phyloP scores from a whole-genome alignment of 345 rosid genomes.

The Aethionema arabicum region DNA sequence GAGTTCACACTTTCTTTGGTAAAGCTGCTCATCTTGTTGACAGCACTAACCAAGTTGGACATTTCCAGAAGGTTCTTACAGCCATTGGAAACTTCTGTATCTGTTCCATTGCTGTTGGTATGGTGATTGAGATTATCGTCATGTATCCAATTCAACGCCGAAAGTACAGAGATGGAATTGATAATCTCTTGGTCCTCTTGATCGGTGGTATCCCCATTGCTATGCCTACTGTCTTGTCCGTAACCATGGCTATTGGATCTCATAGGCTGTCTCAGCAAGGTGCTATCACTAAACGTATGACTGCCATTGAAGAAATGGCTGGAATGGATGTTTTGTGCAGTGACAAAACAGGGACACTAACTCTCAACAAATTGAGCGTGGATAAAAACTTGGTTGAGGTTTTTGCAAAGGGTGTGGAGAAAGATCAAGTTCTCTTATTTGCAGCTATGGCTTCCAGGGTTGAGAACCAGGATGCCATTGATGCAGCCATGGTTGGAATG shows the following conservation, averaged over 20 bases:
- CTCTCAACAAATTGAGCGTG: slow-evolving; percentile 74
- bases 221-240: slow-evolving; percentile 95
- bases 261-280: slow-evolving; percentile 82
- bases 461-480: slow-evolving; percentile 93
- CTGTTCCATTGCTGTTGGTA: slow-evolving; percentile 82
- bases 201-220: slow-evolving; percentile 95
- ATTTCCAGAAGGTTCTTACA: slow-evolving; percentile 85
- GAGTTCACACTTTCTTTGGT: slow-evolving; percentile 90
- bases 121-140: slow-evolving; percentile 74
- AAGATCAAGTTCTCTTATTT: slow-evolving; percentile 59
- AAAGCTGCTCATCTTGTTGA: slow-evolving; percentile 95
- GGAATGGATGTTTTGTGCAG: slow-evolving; percentile 94
- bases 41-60: slow-evolving; percentile 87
- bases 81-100: slow-evolving; percentile 92
- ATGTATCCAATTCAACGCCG: slow-evolving; percentile 89
- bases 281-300: slow-evolving; percentile 93
- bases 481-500: slow-evolving; percentile 84
- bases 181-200: slow-evolving; percentile 74
- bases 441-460: slow-evolving; percentile 87
- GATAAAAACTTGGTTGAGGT: slow-evolving; percentile 81
- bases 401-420: slow-evolving; percentile 66
- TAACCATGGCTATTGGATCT: slow-evolving; percentile 92
- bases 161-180: slow-evolving; percentile 78
- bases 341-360: slow-evolving; percentile 86
- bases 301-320: slow-evolving; percentile 92